Evolutionary conservation across 1,139 yeast genomes (phyloP).

Genomic region (Arxiozyma heterogenica): DNA sequence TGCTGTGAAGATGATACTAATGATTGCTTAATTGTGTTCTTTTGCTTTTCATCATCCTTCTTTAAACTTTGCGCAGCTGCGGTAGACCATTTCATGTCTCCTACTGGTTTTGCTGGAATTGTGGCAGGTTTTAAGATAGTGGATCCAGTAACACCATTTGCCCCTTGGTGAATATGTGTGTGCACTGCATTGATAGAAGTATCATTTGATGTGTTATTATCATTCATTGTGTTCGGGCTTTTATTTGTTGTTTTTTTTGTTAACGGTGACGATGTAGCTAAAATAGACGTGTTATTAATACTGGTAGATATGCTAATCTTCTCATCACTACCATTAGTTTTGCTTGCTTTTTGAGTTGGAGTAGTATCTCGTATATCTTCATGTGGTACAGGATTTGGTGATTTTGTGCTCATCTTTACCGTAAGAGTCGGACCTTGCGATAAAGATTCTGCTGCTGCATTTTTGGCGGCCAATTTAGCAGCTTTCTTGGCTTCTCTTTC

Average conservation of each 20-base stretch:
- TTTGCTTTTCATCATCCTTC: slow-evolving; percentile 16
- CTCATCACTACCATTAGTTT: slow-evolving; percentile 6
- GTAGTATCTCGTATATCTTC: not conserved
- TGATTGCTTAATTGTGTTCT: not conserved
- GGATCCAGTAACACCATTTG: slow-evolving; percentile 27
- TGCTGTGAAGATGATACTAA: not conserved
- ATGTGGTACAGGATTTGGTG: slow-evolving; percentile 5
- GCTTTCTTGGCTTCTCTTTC: slow-evolving; percentile 32
- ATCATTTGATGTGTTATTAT: not conserved
- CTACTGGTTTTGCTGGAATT: slow-evolving; percentile 54
- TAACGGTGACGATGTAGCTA: slow-evolving; percentile 5
- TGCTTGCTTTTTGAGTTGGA: not conserved
- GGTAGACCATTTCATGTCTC: slow-evolving; percentile 63
- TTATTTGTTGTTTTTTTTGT: slow-evolving; percentile 12
- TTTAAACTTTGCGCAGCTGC: slow-evolving; percentile 44
- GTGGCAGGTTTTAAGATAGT: slow-evolving; percentile 58
- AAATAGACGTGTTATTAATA: not conserved
- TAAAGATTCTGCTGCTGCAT: slow-evolving; percentile 24
- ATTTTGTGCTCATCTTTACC: slow-evolving; percentile 9
- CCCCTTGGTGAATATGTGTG: slow-evolving; percentile 28
- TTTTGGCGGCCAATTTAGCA: slow-evolving; percentile 26
- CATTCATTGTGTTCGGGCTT: slow-evolving; percentile 9
- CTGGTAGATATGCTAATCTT: not conserved
- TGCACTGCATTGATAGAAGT: slow-evolving; percentile 13
- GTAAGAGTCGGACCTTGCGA: slow-evolving; percentile 15